Percentiles rank a stretch among this genome's conserved stretches.
Conservation (phyloP, 306 rosid genomes). For the Acacia acuminata region DNA sequence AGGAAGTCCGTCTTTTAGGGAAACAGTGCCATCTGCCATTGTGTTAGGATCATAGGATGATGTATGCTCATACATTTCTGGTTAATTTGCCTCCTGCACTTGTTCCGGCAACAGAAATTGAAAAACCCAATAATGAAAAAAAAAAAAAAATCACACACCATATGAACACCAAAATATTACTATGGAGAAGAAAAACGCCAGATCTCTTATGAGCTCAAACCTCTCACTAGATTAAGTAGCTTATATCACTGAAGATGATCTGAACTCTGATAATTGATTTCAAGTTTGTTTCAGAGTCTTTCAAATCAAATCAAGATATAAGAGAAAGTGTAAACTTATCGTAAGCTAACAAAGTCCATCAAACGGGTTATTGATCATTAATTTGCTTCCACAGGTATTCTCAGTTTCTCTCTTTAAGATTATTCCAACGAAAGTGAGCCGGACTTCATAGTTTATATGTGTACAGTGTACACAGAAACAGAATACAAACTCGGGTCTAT, state of each 20-base stretch:
- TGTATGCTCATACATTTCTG: constrained; percentile 48
- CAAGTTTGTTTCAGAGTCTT: background rate
- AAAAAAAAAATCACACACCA: constrained; percentile 6
- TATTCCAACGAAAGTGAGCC: background rate
- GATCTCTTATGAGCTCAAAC: constrained; percentile 5
- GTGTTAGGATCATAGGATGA: constrained; percentile 66
- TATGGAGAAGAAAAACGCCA: constrained; percentile 14
- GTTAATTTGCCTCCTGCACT: constrained; percentile 33
- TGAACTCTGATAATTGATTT: background rate
- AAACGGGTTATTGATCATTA: background rate
- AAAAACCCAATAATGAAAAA: background rate
- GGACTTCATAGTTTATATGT: background rate
- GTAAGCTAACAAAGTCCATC: background rate
- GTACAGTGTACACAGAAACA: background rate
- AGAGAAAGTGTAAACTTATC: background rate
- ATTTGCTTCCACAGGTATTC: background rate
- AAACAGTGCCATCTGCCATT: constrained; percentile 43
- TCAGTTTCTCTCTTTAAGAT: background rate
- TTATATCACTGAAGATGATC: background rate
- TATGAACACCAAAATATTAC: constrained; percentile 28
- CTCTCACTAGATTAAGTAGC: too few species aligned
- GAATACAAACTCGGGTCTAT: background rate
- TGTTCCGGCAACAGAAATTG: constrained; percentile 24
- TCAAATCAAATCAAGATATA: background rate
- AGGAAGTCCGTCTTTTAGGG: constrained; percentile 20